Conservation (phyloP, 208 protist genomes). For the Acanthamoeba sp. region DNA sequence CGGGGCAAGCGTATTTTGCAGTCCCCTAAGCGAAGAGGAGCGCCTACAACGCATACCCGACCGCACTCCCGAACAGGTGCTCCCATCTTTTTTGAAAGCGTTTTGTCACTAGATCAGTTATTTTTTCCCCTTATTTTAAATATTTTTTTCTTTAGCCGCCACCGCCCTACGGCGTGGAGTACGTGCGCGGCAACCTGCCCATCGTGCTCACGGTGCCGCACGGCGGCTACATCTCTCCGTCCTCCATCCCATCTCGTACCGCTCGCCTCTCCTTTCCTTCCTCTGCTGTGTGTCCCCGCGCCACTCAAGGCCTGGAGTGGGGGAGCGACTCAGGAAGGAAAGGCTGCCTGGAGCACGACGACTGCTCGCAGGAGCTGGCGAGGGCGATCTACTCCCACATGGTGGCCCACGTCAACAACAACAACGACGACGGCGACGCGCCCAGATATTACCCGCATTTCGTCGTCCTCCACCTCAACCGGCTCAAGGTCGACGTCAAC, state of each 20-base stretch:
- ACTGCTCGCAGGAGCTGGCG: not conserved
- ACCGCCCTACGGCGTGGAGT: not conserved
- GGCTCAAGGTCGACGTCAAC: not conserved
- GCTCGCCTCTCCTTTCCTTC: too few relatives aligned
- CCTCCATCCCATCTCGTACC: not conserved
- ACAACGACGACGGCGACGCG: not conserved
- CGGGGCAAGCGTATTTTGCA: not conserved
- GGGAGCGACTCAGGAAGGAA: not conserved
- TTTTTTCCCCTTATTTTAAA: not conserved
- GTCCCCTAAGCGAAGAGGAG: not conserved
- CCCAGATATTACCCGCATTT: not conserved
- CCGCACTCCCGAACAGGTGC: not conserved
- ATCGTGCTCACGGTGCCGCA: constrained; percentile 1
- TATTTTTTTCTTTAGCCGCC: not conserved
- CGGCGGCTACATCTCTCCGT: not conserved
- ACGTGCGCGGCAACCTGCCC: not conserved
- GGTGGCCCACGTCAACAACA: not conserved
- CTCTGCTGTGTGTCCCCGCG: too few relatives aligned
- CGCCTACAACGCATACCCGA: not conserved
- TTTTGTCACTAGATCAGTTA: not conserved
- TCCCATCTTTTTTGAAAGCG: not conserved
- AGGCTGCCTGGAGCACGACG: not conserved
- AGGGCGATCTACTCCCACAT: not conserved
- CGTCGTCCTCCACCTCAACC: not conserved
- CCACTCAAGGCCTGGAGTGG: too few relatives aligned